Conservation (phyloP, 2,329 filamentous ascomycete species). For the Nothophaeocryptopus gaeumannii region DNA sequence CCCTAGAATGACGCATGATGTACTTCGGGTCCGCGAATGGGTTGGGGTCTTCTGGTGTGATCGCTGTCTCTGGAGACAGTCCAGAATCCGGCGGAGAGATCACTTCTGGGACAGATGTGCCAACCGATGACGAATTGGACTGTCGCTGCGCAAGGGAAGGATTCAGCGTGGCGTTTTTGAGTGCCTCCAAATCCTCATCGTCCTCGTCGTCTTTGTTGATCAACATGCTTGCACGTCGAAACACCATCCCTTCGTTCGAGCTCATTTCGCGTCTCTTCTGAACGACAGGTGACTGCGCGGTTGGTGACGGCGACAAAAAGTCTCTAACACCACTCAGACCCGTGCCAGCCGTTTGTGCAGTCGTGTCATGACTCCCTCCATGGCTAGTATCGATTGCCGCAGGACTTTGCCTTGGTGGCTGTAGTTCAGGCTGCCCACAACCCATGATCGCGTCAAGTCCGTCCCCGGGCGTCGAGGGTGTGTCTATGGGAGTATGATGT, state of each 20-base stretch:
- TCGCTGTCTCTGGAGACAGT: conserved; percentile 20
- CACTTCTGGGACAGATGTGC: neutral
- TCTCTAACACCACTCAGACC: neutral
- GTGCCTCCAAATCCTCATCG: conserved; percentile 14
- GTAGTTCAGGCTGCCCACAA: neutral
- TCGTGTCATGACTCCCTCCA: neutral
- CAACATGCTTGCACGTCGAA: conserved; percentile 33
- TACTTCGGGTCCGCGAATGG: conserved; percentile 32
- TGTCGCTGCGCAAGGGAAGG: conserved; percentile 1
- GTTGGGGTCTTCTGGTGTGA: conserved; percentile 17
- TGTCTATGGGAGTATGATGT: conserved; percentile 6
- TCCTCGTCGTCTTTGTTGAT: conserved; percentile 26
- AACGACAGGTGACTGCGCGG: conserved; percentile 21
- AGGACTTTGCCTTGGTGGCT: conserved; percentile 10
- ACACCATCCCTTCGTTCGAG: conserved; percentile 30
- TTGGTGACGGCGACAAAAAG: conserved; percentile 4
- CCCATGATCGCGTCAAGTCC: neutral
- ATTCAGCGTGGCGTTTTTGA: neutral
- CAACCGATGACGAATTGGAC: conserved; percentile 10
- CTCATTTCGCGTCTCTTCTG: conserved; percentile 29
- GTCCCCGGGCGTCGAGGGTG: conserved; percentile 5
- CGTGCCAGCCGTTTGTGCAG: neutral
- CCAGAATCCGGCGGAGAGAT: conserved; percentile 16
- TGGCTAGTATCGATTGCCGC: conserved; percentile 18
- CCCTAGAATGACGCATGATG: conserved; percentile 26